phyloP scores from a whole-genome alignment of 345 rosid genomes.

The Aquilaria sinensis region DNA sequence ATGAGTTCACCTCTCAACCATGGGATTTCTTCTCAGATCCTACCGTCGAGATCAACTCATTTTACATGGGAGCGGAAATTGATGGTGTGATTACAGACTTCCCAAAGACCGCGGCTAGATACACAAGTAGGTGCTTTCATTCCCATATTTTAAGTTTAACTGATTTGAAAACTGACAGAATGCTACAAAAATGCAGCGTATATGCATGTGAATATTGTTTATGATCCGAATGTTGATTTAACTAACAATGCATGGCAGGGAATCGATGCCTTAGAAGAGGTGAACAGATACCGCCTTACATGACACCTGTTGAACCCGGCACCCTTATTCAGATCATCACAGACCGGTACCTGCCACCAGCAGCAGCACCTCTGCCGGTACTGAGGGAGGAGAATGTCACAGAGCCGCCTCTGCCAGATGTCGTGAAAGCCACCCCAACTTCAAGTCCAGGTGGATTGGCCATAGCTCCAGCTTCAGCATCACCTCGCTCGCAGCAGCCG shows the following conservation, averaged over 20 bases:
- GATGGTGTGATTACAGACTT: constrained; percentile 77
- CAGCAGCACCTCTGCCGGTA: constrained; percentile 60
- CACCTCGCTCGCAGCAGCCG: constrained; percentile 33
- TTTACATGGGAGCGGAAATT: constrained; percentile 17
- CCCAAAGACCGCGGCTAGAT: constrained; percentile 70
- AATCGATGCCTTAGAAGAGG: constrained; percentile 42
- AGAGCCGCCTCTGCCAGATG: constrained; percentile 63
- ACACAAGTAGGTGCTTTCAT: constrained; percentile 49
- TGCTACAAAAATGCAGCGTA: no score
- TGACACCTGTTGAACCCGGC: constrained; percentile 53
- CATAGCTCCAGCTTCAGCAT: constrained; percentile 20
- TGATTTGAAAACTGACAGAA: no score
- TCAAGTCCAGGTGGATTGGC: constrained; percentile 17
- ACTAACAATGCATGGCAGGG: constrained; percentile 28
- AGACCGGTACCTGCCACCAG: constrained; percentile 33
- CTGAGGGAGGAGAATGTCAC: constrained; percentile 43
- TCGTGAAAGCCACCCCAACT: constrained; percentile 14
- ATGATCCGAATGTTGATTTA: no score
- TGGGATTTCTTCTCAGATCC: constrained; percentile 87
- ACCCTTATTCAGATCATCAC: constrained; percentile 28
- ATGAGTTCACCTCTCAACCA: constrained; percentile 84
- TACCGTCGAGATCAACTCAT: constrained; percentile 67
- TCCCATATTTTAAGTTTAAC: not conserved
- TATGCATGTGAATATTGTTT: no score
- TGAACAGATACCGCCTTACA: constrained; percentile 27